Base-by-base conservation (phyloP, 1,284 basidiomycete species). In the Trichosporon ovoides region DNA sequence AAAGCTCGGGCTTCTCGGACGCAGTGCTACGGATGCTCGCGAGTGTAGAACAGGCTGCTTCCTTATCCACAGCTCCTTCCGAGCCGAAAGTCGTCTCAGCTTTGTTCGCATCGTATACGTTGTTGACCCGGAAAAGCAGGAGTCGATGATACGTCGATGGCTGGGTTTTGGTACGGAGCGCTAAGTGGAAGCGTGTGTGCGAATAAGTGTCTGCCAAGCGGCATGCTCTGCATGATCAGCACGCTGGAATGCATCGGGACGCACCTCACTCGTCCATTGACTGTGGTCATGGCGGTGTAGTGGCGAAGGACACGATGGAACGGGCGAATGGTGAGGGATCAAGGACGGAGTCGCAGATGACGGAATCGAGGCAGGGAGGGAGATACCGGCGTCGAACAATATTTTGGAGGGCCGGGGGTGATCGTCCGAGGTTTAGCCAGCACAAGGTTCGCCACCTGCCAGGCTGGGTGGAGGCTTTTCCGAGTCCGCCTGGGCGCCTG, bases 101-200 rank as follows among this genome's bases (percentile, higher is more conserved):
- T n/a, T 35, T 55, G 35, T 38, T 28, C 12, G 51, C 36, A 4
- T 46, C 24, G 68, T 48, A 48, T 22, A 48, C 66, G 58, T 68
- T 72, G 60, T 64, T 68, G 62, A 89, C 80, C 16, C 87, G 82
- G 72, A 90, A 90, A 19, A 89, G 78, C 46, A 89, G 84, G 7
- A 89, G 78, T 1, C 85, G 83, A 68, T 86, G 86, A 66, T 89
- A 89, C n/a, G 69, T 58, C 16, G 64, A 62, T 34, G 77, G 76
- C 22, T 83, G 83, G 61, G 84, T 80, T 51, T 80, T 73, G 1
- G 86, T 87, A 19, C 86, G 83, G 7, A 89, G 78, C 0, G 84
- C 86, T 9, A 89, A 73, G 55, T 85, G 79, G 73, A 84, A 89
- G 12, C 87, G 83, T 22, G 83, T 85, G 70, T 89, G 87, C 1